Evolutionary conservation across 1,284 basidiomycete genomes (phyloP).

Genomic region (Leccinum subfulvum): DNA sequence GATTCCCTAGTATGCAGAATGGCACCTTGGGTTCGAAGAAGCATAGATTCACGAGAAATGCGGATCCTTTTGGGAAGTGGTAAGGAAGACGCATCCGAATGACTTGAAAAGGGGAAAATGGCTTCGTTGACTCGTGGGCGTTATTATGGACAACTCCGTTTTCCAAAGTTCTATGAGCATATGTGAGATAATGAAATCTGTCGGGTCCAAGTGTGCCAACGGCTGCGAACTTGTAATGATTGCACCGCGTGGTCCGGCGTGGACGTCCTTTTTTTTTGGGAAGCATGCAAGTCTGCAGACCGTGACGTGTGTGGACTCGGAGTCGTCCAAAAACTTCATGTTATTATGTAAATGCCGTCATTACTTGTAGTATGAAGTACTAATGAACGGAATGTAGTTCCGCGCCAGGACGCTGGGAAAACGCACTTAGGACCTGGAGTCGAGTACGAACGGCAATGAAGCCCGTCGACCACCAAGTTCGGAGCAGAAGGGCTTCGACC

Average conservation of each 20-base stretch:
- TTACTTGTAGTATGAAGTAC: constrained; percentile 2
- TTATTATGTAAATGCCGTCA: constrained; percentile 23
- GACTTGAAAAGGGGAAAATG: constrained; percentile 5
- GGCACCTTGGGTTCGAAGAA: constrained; percentile 7
- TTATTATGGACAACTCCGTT: neutral
- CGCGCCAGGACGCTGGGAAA: constrained; percentile 2
- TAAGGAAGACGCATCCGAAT: constrained; percentile 4
- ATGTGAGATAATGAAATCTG: constrained; percentile 22
- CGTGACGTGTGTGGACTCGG: neutral
- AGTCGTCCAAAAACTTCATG: constrained; percentile 1
- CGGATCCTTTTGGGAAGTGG: constrained; percentile 27
- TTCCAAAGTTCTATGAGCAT: neutral
- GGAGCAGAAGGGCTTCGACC: neutral
- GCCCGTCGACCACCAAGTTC: neutral
- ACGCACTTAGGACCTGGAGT: constrained; percentile 6
- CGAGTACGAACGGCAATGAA: neutral
- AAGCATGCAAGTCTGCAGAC: neutral
- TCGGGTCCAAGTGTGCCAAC: constrained; percentile 20
- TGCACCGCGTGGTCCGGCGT: neutral
- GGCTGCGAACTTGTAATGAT: constrained; percentile 18
- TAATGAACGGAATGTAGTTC: constrained; percentile 12
- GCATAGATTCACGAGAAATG: constrained; percentile 3
- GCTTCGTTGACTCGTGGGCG: constrained; percentile 14
- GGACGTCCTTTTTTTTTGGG: neutral
- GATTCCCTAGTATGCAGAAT: constrained; percentile 6